Conservation (phyloP, 1,284 basidiomycete species). For the Pascua sp. region DNA sequence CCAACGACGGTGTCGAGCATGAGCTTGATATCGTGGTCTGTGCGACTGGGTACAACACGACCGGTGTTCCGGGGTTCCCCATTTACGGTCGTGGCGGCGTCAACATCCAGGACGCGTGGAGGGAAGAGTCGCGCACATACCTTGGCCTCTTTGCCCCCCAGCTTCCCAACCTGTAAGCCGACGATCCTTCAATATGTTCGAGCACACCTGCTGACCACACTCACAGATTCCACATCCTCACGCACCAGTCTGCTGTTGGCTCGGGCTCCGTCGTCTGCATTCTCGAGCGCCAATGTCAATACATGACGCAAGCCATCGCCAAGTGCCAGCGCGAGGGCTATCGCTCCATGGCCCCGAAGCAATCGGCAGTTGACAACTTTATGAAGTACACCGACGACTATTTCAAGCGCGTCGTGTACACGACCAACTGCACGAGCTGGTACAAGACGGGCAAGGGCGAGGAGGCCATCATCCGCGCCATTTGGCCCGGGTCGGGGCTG, state of each 20-base stretch:
- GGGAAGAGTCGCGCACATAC: slow-evolving; percentile 26
- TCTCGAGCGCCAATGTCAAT: slow-evolving; percentile 20
- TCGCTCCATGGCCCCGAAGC: slow-evolving; percentile 19
- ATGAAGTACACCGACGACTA: slow-evolving; percentile 29
- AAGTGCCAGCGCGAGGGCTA: slow-evolving; percentile 16
- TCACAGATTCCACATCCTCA: slow-evolving; percentile 9
- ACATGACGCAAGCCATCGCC: slow-evolving; percentile 16
- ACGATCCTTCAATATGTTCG: no score
- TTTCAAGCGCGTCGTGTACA: slow-evolving; percentile 26
- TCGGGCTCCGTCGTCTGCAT: slow-evolving; percentile 13
- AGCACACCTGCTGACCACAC: no score
- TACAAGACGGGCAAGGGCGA: slow-evolving; percentile 22
- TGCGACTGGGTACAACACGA: slow-evolving; percentile 36
- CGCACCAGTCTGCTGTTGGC: slow-evolving; percentile 5
- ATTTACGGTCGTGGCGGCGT: slow-evolving; percentile 19
- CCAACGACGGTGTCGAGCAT: slow-evolving; percentile 21
- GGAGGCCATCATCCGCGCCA: slow-evolving; percentile 16
- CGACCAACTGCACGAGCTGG: slow-evolving; percentile 28
- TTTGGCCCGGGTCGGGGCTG: slow-evolving; percentile 23
- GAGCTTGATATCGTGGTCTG: slow-evolving; percentile 34
- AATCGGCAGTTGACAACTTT: slow-evolving; percentile 33
- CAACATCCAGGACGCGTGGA: slow-evolving; percentile 37
- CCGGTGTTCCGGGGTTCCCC: slow-evolving; percentile 31
- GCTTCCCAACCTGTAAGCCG: slow-evolving; percentile 32
- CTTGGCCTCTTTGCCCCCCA: slow-evolving; percentile 31